Conservation (phyloP, 495 filamentous ascomycete genomes). For the Entonaema liquescens region DNA sequence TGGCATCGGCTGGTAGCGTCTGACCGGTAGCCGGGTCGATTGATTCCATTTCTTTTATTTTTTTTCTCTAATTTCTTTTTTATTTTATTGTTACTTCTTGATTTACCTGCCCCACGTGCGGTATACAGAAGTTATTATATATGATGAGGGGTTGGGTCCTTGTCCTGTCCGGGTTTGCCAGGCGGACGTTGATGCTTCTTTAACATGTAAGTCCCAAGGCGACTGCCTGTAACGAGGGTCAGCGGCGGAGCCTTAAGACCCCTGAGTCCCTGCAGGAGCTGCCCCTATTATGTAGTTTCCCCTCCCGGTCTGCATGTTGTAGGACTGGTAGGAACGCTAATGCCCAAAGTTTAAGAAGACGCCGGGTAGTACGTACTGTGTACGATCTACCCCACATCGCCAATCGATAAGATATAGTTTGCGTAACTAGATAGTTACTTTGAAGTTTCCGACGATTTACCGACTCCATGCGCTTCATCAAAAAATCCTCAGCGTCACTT, state of each 20-base stretch:
- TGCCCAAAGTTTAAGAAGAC: neutral
- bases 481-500: conserved; percentile 30
- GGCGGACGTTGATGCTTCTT: neutral
- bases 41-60: conserved; percentile 46
- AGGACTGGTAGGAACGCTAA: neutral
- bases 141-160: neutral
- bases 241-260: conserved; percentile 25
- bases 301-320: conserved; percentile 5
- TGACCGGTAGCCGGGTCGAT: conserved; percentile 67
- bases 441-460: conserved; percentile 26
- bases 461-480: conserved; percentile 20
- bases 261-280: conserved; percentile 28
- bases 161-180: neutral
- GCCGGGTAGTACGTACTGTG: conserved; percentile 3
- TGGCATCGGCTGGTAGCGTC: conserved; percentile 70
- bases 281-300: conserved; percentile 14
- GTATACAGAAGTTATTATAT: neutral
- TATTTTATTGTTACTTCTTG: neutral
- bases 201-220: neutral
- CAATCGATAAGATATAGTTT: conserved; percentile 31
- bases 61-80: neutral
- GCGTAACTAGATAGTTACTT: neutral
- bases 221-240: neutral
- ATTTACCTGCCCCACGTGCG: neutral
- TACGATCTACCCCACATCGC: too few species aligned